Evolutionary conservation across 768 basidiomycete genomes (phyloP), one percentile per base, ranked within the genome.

Genomic region (Russula ochroleuca): DNA sequence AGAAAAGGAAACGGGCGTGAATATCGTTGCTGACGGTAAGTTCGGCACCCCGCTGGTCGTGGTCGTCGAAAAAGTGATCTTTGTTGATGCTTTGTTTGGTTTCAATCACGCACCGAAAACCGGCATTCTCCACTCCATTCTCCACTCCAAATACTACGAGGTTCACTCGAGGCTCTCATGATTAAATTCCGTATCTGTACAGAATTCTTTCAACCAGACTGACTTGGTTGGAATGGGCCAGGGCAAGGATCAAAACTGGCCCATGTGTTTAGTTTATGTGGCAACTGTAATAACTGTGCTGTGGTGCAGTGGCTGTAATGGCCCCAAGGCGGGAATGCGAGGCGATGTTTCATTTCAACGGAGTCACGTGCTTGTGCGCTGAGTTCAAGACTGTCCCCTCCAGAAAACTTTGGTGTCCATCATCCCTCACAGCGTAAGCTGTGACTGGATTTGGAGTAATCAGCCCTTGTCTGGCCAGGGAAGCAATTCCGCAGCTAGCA

Each of bases 401-500:
- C 87, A 84, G 90, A 92, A 90, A 91, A 90, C 87, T 92, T 90
- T 88, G 89, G 74, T 87, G 76, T 80, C 83, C 85, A 82, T 83
- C 82, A 81, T 81, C 75, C 78, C 77, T 81, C 83, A 79, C 75
- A 65, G 73, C 80, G 85, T 76, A 91, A 85, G 83, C 76, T 38
- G 74, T 83, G 86, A 80, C 67, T 64, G 79, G 74, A 77, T 82
- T 84, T 85, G 86, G 90, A 87, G 87, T 91, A 91, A 91, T 87
- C 71, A 76, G 85, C 76, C 83, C 87, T 83, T 84, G 86, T 84
- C 83, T 78, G 85, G 83, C 86, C 85, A 91, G 90, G 88, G 85
- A 91, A 92, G 90, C 79, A 86, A 92, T 92, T 91, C 85, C 83
- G 89, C 90, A 92, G 85, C 83, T 85, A 81, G 82, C 87, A 82